phyloP scores from a whole-genome alignment of 441 rosid species.

The Adansonia grandidieri region DNA sequence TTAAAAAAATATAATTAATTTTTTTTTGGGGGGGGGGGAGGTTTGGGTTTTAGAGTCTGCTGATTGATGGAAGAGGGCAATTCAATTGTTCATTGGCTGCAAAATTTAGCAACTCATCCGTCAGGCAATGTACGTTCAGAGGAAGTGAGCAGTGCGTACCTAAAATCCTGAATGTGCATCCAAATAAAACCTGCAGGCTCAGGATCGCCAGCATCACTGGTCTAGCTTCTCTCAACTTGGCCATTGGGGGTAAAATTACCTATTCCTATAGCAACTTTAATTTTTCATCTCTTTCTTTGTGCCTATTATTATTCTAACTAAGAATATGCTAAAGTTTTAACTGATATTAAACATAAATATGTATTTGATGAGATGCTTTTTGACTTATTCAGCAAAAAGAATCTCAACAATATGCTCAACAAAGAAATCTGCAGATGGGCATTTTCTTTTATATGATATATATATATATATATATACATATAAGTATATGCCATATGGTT shows the following conservation, averaged over 20 bases:
- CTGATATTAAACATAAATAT: too few relatives aligned
- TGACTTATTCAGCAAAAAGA: too few relatives aligned
- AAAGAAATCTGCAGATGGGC: too few relatives aligned
- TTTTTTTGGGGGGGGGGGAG: not conserved
- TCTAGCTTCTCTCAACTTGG: constrained; percentile 75
- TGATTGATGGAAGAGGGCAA: constrained; percentile 88
- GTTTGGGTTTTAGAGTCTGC: constrained; percentile 43
- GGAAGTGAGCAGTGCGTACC: constrained; percentile 72
- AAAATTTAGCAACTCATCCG: constrained; percentile 34
- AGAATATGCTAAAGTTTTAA: too few relatives aligned
- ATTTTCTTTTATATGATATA: too few relatives aligned
- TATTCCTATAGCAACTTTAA: not conserved
- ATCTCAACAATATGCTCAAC: too few relatives aligned
- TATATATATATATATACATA: too few relatives aligned
- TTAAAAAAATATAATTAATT: not conserved
- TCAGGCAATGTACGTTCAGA: constrained; percentile 44
- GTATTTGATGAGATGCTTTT: too few relatives aligned
- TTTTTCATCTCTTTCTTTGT: not conserved
- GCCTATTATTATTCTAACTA: not conserved
- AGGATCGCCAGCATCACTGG: constrained; percentile 76
- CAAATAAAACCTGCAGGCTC: constrained; percentile 65
- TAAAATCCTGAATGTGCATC: constrained; percentile 46
- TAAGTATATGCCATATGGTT: too few relatives aligned
- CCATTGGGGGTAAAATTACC: constrained; percentile 50
- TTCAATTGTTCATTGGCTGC: constrained; percentile 73